Evolutionary conservation across 768 basidiomycete genomes (phyloP).

Genomic region (Amanita pseudoporphyria): DNA sequence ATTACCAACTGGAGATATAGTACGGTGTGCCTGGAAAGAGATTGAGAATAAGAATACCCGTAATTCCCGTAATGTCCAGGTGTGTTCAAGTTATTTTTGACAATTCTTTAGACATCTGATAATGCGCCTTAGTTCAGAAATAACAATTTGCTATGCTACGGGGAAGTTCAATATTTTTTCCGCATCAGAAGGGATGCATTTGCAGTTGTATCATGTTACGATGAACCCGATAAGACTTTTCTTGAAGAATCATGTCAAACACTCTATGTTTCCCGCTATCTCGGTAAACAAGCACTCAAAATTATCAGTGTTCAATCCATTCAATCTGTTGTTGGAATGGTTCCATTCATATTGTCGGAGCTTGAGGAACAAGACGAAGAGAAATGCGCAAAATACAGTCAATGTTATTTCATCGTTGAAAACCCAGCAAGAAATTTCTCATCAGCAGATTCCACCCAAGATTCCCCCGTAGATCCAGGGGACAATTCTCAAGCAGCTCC

Average conservation of each 20-base stretch:
- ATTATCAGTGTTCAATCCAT: background rate
- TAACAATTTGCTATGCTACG: background rate
- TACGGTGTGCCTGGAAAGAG: constrained; percentile 13
- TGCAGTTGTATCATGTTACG: constrained; percentile 1
- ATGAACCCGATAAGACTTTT: background rate
- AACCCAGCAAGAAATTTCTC: too few species aligned
- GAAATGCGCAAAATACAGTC: too few species aligned
- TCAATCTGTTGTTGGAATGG: background rate
- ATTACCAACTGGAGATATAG: constrained; percentile 16
- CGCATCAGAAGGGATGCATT: background rate
- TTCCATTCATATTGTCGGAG: background rate
- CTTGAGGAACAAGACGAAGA: background rate
- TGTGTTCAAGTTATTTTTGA: background rate
- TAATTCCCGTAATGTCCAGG: constrained; percentile 9
- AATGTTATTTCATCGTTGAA: too few species aligned
- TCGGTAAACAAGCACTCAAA: background rate
- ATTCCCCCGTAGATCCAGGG: too few species aligned
- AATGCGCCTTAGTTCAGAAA: background rate
- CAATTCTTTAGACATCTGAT: constrained; percentile 1
- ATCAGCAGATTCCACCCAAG: too few species aligned
- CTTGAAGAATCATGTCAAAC: background rate
- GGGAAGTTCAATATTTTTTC: constrained; percentile 5
- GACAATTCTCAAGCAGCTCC: too few species aligned
- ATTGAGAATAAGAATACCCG: background rate
- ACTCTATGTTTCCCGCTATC: background rate